phyloP scores from a whole-genome alignment of 352 stramenopile species.

The Vaucheria bursata region DNA sequence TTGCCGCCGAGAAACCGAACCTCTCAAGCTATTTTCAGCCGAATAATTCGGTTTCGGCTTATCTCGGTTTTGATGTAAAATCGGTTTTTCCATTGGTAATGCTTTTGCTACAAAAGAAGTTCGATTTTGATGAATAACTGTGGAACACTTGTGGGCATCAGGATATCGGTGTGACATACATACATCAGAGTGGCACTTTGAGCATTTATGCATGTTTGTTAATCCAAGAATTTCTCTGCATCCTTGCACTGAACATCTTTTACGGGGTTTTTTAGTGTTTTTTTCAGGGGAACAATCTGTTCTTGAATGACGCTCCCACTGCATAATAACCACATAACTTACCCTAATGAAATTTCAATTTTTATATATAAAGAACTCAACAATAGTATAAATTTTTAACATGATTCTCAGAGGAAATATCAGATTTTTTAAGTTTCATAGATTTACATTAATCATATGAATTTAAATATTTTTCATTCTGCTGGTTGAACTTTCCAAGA shows the following conservation, averaged over 20 bases:
- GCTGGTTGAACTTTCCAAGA: too few species aligned
- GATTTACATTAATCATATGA: background rate
- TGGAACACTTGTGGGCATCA: background rate
- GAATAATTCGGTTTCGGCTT: background rate
- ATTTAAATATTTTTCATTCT: background rate
- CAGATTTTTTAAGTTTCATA: background rate
- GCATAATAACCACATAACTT: too few species aligned
- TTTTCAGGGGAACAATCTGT: background rate
- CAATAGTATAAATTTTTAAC: constrained; percentile 12
- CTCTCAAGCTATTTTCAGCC: background rate
- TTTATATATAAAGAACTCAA: constrained; percentile 1
- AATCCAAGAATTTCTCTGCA: constrained; percentile 29
- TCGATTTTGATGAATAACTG: background rate
- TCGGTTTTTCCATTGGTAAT: background rate
- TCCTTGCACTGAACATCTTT: constrained; percentile 3
- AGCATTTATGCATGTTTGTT: constrained; percentile 23
- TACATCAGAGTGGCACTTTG: constrained; percentile 13
- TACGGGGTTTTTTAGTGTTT: background rate
- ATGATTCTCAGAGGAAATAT: constrained; percentile 15
- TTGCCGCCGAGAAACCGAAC: background rate
- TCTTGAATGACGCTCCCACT: constrained; percentile 1
- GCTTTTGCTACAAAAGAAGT: background rate
- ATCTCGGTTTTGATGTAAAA: background rate
- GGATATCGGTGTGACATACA: constrained; percentile 25
- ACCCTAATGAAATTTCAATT: background rate